A percentile compares a stretch with the other conserved stretches of the same genome.
These are phyloP conservation scores for Sclerotinia sclerotiorum DNA, from an alignment of 2,329 filamentous ascomycete species.

Conservation along the genomic window DNA sequence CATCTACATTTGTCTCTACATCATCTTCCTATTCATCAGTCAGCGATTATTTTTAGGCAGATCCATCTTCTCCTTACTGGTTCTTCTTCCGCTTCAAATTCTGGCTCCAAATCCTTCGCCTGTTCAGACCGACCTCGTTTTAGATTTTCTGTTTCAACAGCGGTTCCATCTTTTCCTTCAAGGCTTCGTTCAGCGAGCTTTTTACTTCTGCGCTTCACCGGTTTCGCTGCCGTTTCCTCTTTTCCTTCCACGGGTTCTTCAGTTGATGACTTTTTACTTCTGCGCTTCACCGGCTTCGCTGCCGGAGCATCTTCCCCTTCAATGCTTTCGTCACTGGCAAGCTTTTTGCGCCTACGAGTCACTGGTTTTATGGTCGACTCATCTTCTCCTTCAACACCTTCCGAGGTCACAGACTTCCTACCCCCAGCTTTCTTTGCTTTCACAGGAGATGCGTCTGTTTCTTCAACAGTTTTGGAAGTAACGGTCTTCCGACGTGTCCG, in stretches of 20 bases:
- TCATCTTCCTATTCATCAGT: neutral
- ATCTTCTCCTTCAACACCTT: neutral
- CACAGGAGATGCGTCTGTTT: neutral
- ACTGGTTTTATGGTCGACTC: neutral
- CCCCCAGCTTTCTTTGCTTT: neutral
- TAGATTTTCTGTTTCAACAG: neutral
- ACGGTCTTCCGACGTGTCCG: conserved; percentile 5
- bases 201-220: neutral
- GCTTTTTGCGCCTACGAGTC: neutral
- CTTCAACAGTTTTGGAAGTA: neutral
- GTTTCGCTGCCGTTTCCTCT: too few relatives aligned
- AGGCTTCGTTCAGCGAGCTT: too few relatives aligned
- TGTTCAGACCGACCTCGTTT: neutral
- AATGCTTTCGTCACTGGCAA: neutral
- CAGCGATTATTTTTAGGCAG: neutral
- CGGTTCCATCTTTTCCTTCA: neutral
- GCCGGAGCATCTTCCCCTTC: neutral
- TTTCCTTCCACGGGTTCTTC: too few relatives aligned
- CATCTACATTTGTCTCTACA: neutral
- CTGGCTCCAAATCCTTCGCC: neutral
- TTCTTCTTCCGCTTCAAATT: neutral
- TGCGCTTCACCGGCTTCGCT: neutral
- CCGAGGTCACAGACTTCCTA: neutral
- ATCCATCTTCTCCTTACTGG: neutral
- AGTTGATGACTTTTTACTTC: neutral